phyloP scores from a whole-genome alignment of 768 basidiomycete genomes.

The Termitomyces sp. region DNA sequence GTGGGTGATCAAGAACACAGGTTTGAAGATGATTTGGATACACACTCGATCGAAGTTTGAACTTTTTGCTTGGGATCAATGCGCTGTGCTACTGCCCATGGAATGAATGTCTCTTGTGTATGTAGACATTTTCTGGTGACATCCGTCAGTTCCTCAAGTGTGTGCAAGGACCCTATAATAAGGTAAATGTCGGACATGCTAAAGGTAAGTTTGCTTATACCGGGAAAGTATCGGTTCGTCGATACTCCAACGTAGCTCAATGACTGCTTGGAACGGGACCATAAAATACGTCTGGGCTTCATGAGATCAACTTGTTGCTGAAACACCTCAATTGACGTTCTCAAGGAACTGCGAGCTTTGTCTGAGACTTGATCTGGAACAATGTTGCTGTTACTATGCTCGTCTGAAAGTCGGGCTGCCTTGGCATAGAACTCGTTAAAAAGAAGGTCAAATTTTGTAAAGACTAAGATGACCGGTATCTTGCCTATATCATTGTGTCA shows the following conservation, averaged over 20 bases:
- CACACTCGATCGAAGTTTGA: neutral
- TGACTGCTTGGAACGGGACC: neutral
- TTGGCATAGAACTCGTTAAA: neutral
- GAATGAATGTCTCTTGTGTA: neutral
- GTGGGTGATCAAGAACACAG: neutral
- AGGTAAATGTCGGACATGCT: neutral
- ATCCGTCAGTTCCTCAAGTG: neutral
- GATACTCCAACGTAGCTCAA: neutral
- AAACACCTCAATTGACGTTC: neutral
- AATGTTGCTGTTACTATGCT: neutral
- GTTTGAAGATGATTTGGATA: neutral
- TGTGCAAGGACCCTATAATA: neutral
- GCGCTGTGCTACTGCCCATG: slow-evolving; percentile 3
- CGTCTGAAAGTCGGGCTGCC: neutral
- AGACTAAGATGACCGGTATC: slow-evolving; percentile 1
- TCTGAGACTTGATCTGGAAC: neutral
- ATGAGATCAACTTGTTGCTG: neutral
- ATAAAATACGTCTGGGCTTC: neutral
- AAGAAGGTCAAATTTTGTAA: neutral
- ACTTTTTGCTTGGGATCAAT: slow-evolving; percentile 2
- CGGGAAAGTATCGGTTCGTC: neutral
- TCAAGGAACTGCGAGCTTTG: neutral
- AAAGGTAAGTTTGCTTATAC: neutral
- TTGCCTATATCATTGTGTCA: neutral
- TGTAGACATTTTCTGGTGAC: neutral